Conservation (phyloP, 495 filamentous ascomycete species). For the Entonaema liquescens region DNA sequence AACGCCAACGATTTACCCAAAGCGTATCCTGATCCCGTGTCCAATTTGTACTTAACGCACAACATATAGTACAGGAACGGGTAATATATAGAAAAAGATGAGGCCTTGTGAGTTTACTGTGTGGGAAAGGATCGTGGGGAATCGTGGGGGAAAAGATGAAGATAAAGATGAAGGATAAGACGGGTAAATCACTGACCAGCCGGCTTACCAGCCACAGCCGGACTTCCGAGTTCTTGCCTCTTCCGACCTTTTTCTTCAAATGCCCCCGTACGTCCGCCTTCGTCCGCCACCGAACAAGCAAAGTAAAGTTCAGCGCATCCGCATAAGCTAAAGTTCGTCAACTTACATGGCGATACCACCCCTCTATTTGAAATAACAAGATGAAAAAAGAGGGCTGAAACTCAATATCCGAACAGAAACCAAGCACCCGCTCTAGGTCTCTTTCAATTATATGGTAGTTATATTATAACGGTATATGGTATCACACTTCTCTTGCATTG, state of each 20-base stretch:
- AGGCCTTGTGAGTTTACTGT: not conserved
- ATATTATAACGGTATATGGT: no score
- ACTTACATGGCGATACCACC: no score
- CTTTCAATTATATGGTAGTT: not conserved
- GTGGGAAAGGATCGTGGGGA: constrained; percentile 21
- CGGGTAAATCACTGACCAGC: not conserved
- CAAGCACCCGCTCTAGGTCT: not conserved
- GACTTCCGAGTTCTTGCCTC: constrained; percentile 25
- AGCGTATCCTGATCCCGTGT: constrained; percentile 33
- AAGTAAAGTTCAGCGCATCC: constrained; percentile 7
- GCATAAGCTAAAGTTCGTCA: not conserved
- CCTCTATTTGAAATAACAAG: not conserved
- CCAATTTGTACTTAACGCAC: constrained; percentile 33
- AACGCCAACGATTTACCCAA: constrained; percentile 9
- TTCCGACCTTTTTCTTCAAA: constrained; percentile 14
- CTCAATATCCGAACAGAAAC: constrained; percentile 11
- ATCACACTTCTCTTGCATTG: not conserved
- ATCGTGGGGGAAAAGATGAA: constrained; percentile 13
- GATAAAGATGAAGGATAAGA: not conserved
- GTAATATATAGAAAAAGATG: constrained; percentile 7
- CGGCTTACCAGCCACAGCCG: constrained; percentile 29
- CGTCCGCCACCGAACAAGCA: constrained; percentile 1
- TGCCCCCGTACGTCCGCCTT: not conserved
- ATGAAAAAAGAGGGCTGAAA: constrained; percentile 12
- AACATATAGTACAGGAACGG: constrained; percentile 15